Percentiles rank a stretch among this genome's conserved stretches.
Conservation (phyloP, 1,139 yeast genomes). For the Kurtzmaniella quercitrusa region DNA sequence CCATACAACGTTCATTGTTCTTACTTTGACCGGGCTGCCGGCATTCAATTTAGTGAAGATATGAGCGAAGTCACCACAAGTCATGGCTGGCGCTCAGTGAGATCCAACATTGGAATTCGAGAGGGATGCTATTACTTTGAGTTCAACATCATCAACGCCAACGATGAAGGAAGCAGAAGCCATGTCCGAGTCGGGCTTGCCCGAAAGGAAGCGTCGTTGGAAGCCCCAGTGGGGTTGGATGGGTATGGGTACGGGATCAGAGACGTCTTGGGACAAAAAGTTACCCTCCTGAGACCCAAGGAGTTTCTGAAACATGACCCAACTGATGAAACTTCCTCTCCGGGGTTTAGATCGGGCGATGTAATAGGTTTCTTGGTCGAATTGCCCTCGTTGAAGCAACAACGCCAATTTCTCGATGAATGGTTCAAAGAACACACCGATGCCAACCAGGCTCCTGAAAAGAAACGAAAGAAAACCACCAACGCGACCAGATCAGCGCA, state of each 20-base stretch:
- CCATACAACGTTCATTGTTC: slow-evolving; percentile 64
- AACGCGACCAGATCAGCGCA: slow-evolving; percentile 7
- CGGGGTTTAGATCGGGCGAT: slow-evolving; percentile 70
- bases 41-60: slow-evolving; percentile 45
- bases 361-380: slow-evolving; percentile 75
- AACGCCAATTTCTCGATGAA: slow-evolving; percentile 24
- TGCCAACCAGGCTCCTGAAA: slow-evolving; percentile 6
- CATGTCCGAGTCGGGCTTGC: slow-evolving; percentile 84
- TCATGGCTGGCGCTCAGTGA: slow-evolving; percentile 77
- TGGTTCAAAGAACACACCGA: slow-evolving; percentile 13
- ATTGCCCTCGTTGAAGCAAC: slow-evolving; percentile 53
- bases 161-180: slow-evolving; percentile 27
- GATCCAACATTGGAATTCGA: slow-evolving; percentile 71
- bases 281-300: slow-evolving; percentile 70
- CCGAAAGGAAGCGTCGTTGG: slow-evolving; percentile 81
- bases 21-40: slow-evolving; percentile 69
- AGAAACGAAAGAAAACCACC: slow-evolving; percentile 7
- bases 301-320: slow-evolving; percentile 37
- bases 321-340: not conserved
- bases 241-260: slow-evolving; percentile 91
- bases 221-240: slow-evolving; percentile 95
- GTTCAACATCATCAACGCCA: slow-evolving; percentile 49
- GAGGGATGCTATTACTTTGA: slow-evolving; percentile 86
- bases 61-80: slow-evolving; percentile 46
- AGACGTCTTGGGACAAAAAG: slow-evolving; percentile 73